Evolutionary conservation across 768 basidiomycete species (phyloP).

Genomic region (Tephrocybe rancida): DNA sequence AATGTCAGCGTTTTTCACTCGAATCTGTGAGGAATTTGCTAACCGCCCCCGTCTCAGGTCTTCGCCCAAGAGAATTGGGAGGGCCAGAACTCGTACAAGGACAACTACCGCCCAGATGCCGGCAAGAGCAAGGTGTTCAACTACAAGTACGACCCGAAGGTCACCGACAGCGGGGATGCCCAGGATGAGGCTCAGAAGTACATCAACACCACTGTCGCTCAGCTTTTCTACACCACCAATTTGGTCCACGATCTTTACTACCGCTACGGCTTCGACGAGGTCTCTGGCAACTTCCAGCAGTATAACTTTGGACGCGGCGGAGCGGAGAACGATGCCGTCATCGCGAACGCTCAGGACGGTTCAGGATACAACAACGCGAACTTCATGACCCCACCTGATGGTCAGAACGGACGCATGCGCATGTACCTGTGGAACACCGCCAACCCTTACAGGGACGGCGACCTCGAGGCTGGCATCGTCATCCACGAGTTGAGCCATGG

Average conservation of each 20-base stretch:
- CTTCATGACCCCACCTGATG: slow-evolving; percentile 86
- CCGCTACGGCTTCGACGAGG: slow-evolving; percentile 91
- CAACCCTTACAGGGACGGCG: slow-evolving; percentile 90
- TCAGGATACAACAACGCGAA: slow-evolving; percentile 92
- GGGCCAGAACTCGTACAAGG: slow-evolving; percentile 62
- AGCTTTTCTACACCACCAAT: slow-evolving; percentile 88
- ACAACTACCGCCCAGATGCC: slow-evolving; percentile 81
- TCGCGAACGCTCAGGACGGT: slow-evolving; percentile 95
- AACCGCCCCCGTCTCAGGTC: slow-evolving; percentile 45
- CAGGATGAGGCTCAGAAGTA: slow-evolving; percentile 76
- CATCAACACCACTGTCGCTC: slow-evolving; percentile 85
- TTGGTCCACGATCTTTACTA: slow-evolving; percentile 84
- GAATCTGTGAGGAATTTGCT: background rate
- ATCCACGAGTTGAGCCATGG: slow-evolving; percentile 92
- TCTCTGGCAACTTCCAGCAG: slow-evolving; percentile 95
- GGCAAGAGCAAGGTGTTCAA: slow-evolving; percentile 61
- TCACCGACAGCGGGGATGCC: slow-evolving; percentile 55
- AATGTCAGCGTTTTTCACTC: slow-evolving; percentile 48
- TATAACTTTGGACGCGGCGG: slow-evolving; percentile 95
- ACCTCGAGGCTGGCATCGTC: slow-evolving; percentile 95
- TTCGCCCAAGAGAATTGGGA: slow-evolving; percentile 96
- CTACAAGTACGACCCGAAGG: slow-evolving; percentile 73
- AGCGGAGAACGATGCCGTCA: slow-evolving; percentile 84
- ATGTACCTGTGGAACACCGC: slow-evolving; percentile 98
- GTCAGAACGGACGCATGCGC: slow-evolving; percentile 88